Evolutionary conservation across 768 basidiomycete species (phyloP), one percentile per base, ranked within the genome.

Genomic region (Auricularia heimuer): DNA sequence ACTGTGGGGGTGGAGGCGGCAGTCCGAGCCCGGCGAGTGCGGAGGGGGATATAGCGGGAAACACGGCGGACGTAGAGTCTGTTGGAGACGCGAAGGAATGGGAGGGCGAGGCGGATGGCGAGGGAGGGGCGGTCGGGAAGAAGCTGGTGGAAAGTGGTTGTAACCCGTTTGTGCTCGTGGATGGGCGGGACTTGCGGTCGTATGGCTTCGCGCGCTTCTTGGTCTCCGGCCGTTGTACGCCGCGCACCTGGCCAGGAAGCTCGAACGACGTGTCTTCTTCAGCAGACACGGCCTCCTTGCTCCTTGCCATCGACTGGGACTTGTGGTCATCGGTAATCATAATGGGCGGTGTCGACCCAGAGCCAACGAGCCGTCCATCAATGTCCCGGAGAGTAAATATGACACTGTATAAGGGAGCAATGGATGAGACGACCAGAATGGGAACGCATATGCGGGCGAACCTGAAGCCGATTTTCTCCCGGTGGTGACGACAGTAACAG

Each of bases 291-390:
- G 47, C 47, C 21, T 51, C 47, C 47, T 51, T 51, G 47, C 11
- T 51, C 47, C 21, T 51, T 18, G 47, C 47, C 18, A 51, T 16
- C 4, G 47, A 51, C 1, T 24, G 83, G 35, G 92, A 94, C 77
- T 99, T 99, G 78, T 99, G 97, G 75, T 99, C 97, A 78, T 99
- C 97, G 1, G 96, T 99, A 69, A 98, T 98, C 88, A 98, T 95
- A 69, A 99, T 94, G 3, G 96, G 93, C 36, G 87, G 85, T 1
- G 94, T 91, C 63, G 80, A 82, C 3, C 93, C 94, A 7, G 83
- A 81, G 14, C 92, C 95, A 63, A 98, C 85, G 61, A 92, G 75
- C 24, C 89, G 83, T 2, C 94, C 95, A 33, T 77, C 79, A 69
- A 86, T 79, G 70, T 97, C 92, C 73, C 86, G 83, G 80, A 99